phyloP scores from a whole-genome alignment of 2,329 filamentous ascomycete genomes.

The Fusarium begoniae region DNA sequence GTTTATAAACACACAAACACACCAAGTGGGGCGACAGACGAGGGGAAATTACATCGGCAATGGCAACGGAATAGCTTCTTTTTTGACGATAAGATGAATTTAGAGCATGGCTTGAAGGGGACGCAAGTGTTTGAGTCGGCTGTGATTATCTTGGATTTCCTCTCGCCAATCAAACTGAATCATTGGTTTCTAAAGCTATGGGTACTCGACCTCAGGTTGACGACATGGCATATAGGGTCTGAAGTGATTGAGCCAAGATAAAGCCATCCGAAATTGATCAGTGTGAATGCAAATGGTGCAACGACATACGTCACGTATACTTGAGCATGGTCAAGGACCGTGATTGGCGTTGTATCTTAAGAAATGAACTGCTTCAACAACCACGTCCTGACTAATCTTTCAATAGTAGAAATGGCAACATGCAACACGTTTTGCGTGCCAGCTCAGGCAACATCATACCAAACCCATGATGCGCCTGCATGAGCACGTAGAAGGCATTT shows the following conservation, averaged over 20 bases:
- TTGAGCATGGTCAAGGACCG: neutral
- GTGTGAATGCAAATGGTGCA: neutral
- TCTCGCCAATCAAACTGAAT: neutral
- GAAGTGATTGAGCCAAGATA: neutral
- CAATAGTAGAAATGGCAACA: neutral
- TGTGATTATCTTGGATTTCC: slow-evolving; percentile 4
- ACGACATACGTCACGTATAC: neutral
- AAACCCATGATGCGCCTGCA: neutral
- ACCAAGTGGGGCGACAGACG: slow-evolving; percentile 26
- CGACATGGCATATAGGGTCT: neutral
- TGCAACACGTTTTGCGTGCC: neutral
- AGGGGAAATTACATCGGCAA: slow-evolving; percentile 32
- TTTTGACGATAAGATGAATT: slow-evolving; percentile 39
- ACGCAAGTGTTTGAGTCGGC: slow-evolving; percentile 5
- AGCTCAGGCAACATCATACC: neutral
- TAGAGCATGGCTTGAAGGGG: slow-evolving; percentile 24
- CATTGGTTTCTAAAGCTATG: slow-evolving; percentile 2
- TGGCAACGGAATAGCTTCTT: slow-evolving; percentile 23
- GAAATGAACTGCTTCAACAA: too few species aligned
- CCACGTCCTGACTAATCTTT: neutral
- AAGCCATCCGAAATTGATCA: neutral
- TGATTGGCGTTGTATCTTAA: neutral
- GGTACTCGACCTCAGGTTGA: neutral
- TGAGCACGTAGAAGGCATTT: too few species aligned
- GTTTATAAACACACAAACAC: slow-evolving; percentile 17